Conservation (phyloP, 805 yeast genomes). For the Candida ascalaphidarum region DNA sequence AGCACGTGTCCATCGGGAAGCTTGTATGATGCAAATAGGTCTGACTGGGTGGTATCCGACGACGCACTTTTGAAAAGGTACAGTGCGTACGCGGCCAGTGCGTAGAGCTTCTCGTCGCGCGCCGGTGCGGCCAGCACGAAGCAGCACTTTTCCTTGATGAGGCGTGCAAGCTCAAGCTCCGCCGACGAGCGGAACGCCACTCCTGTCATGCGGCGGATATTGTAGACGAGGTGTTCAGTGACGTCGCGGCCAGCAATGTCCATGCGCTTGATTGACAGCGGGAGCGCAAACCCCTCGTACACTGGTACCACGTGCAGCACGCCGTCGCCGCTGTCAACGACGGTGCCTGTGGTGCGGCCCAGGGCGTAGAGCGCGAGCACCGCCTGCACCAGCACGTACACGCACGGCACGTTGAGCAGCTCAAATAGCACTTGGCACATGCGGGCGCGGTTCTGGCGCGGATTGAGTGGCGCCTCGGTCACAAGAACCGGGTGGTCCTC, state of each 20-base stretch:
- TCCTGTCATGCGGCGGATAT: conserved; percentile 60
- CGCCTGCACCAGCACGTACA: conserved; percentile 67
- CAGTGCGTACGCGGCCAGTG: conserved; percentile 9
- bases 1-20: conserved; percentile 82
- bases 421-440: conserved; percentile 65
- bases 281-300: conserved; percentile 77
- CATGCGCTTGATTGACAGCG: conserved; percentile 61
- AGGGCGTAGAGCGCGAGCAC: conserved; percentile 79
- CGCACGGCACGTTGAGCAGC: conserved; percentile 65
- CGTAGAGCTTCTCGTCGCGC: conserved; percentile 46
- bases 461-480: conserved; percentile 87
- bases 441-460: conserved; percentile 47
- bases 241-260: conserved; percentile 85
- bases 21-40: conserved; percentile 34
- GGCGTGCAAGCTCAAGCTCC: conserved; percentile 74
- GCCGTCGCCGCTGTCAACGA: conserved; percentile 90
- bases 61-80: conserved; percentile 8
- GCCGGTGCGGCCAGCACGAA: conserved; percentile 51
- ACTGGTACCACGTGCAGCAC: conserved; percentile 84
- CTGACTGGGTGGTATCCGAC: conserved; percentile 3
- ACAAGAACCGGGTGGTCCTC: conserved; percentile 84
- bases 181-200: conserved; percentile 57
- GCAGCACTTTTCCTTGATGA: conserved; percentile 70
- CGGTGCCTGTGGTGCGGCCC: conserved; percentile 87
- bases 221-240: conserved; percentile 63